These are phyloP conservation scores for Orychophragmus violaceus DNA, from an alignment of 345 rosid species.

Conservation along the genomic window DNA sequence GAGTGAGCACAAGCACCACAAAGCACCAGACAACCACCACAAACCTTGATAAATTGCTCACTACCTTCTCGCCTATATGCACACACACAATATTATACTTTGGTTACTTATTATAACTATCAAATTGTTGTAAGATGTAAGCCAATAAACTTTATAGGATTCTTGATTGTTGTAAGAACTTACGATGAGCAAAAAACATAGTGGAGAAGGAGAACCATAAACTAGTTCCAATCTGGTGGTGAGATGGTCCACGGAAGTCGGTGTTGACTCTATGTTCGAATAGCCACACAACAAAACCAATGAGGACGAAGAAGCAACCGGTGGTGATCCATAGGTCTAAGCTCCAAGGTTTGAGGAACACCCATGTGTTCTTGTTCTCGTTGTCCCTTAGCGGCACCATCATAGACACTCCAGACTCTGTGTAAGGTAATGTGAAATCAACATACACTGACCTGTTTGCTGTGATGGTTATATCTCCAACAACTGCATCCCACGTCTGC, in stretches of 20 bases:
- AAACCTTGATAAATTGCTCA: slow-evolving; percentile 36
- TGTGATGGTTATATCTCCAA: slow-evolving; percentile 61
- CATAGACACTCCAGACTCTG: slow-evolving; percentile 71
- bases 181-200: slow-evolving; percentile 30
- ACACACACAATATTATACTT: neutral
- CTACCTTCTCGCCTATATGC: slow-evolving; percentile 28
- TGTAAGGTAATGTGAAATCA: slow-evolving; percentile 67
- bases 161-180: neutral
- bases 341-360: slow-evolving; percentile 59
- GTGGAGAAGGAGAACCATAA: slow-evolving; percentile 36
- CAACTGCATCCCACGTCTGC: slow-evolving; percentile 50
- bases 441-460: slow-evolving; percentile 39
- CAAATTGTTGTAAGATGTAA: neutral
- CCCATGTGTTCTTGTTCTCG: slow-evolving; percentile 45
- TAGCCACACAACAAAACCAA: slow-evolving; percentile 61
- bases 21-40: slow-evolving; percentile 34
- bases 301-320: slow-evolving; percentile 43
- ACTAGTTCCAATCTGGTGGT: slow-evolving; percentile 29
- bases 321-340: slow-evolving; percentile 60
- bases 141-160: neutral
- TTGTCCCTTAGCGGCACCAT: slow-evolving; percentile 44
- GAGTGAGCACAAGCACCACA: slow-evolving; percentile 32
- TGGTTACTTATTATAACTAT: neutral
- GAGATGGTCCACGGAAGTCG: slow-evolving; percentile 50
- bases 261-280: slow-evolving; percentile 61